Evolutionary conservation across 768 basidiomycete genomes (phyloP).

Genomic region (Phallus indusiatus): DNA sequence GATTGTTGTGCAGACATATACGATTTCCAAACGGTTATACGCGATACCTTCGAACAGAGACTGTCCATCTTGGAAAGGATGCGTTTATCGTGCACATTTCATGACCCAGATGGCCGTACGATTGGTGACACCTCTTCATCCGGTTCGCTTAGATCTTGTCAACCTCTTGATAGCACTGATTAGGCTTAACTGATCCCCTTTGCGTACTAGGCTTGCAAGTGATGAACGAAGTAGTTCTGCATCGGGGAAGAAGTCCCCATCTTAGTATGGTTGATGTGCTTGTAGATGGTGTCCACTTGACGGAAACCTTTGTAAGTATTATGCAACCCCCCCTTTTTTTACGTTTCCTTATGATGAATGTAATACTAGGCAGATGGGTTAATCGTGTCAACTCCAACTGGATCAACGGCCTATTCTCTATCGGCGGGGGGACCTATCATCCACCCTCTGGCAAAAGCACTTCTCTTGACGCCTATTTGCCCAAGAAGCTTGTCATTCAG

Average conservation of each 20-base stretch:
- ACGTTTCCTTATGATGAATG: conserved; percentile 8
- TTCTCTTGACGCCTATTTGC: conserved; percentile 93
- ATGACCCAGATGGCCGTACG: conserved; percentile 46
- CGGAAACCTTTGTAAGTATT: conserved; percentile 80
- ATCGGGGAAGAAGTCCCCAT: conserved; percentile 86
- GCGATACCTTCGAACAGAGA: conserved; percentile 69
- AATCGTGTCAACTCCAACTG: conserved; percentile 92
- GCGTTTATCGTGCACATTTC: conserved; percentile 78
- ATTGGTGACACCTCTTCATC: conserved; percentile 26
- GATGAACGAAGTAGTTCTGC: conserved; percentile 93
- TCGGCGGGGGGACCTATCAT: conserved; percentile 96
- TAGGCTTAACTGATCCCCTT: neutral
- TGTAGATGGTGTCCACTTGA: conserved; percentile 90
- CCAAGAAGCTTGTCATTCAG: conserved; percentile 88
- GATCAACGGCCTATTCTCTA: conserved; percentile 92
- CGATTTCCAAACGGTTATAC: conserved; percentile 70
- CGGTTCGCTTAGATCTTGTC: neutral
- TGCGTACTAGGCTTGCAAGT: conserved; percentile 73
- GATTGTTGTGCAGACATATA: conserved; percentile 60
- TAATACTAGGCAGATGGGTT: conserved; percentile 74
- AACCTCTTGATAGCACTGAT: neutral
- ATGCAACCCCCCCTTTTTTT: conserved; percentile 6
- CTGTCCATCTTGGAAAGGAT: conserved; percentile 81
- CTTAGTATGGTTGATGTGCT: conserved; percentile 89
- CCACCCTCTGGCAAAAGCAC: conserved; percentile 81